Conservation (phyloP, 768 basidiomycete species). For the Amanita rimosa region DNA sequence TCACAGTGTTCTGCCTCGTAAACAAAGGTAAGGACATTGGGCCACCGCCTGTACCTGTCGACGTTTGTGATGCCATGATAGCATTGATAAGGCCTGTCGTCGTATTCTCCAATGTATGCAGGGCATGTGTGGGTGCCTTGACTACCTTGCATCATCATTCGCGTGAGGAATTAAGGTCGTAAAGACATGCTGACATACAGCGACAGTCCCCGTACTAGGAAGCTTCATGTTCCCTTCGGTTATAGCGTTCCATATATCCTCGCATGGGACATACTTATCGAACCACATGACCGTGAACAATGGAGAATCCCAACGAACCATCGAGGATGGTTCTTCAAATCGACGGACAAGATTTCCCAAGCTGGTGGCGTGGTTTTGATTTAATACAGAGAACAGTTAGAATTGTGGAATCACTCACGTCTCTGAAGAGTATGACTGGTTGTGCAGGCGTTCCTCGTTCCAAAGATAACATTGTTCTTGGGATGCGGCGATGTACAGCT, state of each 20-base stretch:
- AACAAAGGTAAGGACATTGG: neutral
- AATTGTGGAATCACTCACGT: conserved; percentile 44
- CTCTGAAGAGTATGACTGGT: conserved; percentile 40
- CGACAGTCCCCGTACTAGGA: conserved; percentile 75
- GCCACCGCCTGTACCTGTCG: neutral
- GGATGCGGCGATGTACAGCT: conserved; percentile 65
- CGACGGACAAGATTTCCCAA: conserved; percentile 80
- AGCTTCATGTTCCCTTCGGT: conserved; percentile 75
- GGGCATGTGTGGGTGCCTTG: conserved; percentile 81
- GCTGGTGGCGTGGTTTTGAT: conserved; percentile 22
- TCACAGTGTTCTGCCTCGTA: conserved; percentile 25
- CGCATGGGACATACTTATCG: conserved; percentile 52
- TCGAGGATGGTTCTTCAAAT: conserved; percentile 94
- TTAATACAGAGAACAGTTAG: neutral
- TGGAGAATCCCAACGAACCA: conserved; percentile 99
- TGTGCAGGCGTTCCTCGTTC: conserved; percentile 42
- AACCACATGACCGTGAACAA: conserved; percentile 77
- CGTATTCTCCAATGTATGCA: conserved; percentile 77
- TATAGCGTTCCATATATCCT: conserved; percentile 72
- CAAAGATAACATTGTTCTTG: conserved; percentile 69
- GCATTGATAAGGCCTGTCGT: conserved; percentile 59
- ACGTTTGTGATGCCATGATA: conserved; percentile 32
- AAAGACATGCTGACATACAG: conserved; percentile 29
- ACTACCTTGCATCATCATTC: conserved; percentile 34
- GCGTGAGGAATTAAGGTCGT: neutral